A percentile compares a stretch with the other conserved stretches of the same genome.
Evolutionary conservation across 495 filamentous ascomycete species (phyloP).

Genomic region (Astrothelium macrocarpum): DNA sequence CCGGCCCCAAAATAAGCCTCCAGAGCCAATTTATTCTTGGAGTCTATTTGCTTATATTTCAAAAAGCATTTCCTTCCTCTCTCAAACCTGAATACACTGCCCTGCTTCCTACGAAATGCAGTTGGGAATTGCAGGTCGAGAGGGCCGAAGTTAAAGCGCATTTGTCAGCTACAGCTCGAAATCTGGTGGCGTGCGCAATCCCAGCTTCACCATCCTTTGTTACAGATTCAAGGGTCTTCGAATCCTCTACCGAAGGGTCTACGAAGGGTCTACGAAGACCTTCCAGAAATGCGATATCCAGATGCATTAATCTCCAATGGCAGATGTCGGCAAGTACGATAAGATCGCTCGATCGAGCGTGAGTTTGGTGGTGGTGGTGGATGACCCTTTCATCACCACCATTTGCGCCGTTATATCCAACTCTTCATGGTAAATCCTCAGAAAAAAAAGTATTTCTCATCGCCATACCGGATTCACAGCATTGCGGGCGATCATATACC

Average conservation of each 20-base stretch:
- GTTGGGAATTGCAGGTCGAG: neutral
- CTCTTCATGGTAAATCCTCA: neutral
- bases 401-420: neutral
- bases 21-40: neutral
- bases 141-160: neutral
- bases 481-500: slow-evolving; percentile 1
- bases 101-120: neutral
- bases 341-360: neutral
- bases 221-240: slow-evolving; percentile 2
- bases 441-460: slow-evolving; percentile 3
- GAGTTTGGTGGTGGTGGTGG: neutral
- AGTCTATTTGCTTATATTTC: neutral
- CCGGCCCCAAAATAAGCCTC: neutral
- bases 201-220: neutral
- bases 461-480: neutral
- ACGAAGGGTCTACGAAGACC: too few species aligned
- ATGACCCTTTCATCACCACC: neutral
- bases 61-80: neutral
- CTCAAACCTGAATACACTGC: neutral
- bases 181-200: neutral
- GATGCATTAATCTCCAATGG: neutral
- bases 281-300: neutral
- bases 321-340: neutral
- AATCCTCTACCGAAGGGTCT: too few species aligned
- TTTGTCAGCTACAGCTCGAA: neutral